Evolutionary conservation across 306 rosid species (phyloP), one percentile per base, ranked within the genome.

Genomic region (Argentina anserina): DNA sequence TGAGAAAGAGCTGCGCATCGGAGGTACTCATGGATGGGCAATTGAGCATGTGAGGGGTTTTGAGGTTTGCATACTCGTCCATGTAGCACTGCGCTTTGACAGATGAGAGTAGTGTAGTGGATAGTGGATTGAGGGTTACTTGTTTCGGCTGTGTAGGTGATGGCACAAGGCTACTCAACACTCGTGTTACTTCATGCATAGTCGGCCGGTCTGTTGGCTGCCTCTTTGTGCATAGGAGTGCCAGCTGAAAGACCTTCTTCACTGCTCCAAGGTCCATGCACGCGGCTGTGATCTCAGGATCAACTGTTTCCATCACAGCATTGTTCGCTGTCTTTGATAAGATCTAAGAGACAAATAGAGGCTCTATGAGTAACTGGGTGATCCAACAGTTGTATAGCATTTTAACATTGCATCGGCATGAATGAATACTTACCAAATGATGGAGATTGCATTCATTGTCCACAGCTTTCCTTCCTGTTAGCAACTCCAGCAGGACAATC

Each of bases 261-360:
- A 90, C 91, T 3, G 89, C 96, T 74, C 97, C 97, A 0, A 88
- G 80, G 75, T 92, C 97, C 65, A 79, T 86, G 77, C 96, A 94
- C 21, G 99, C 88, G 33, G 90, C 91, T 25, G 88, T 86, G 36
- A 94, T 75, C 55, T 89, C 99, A 0, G 89, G 89, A 82, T 94
- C 96, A 18, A 85, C 90, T 0, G 99, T 88, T 83, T 94, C 99
- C 99, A 94, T 91, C 2, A 91, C 99, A 17, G 95, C 92, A 78
- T 94, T 82, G 81, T 75, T 85, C 37, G 87, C 91, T 9, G 97
- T 84, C 85, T 94, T 94, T 28, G 99, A 88, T 76, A 91, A 71
- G 69, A 94, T 91, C 99, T 94, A 76, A 29, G 69, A 20, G 37
- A 41, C 33, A 67, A 50, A 37, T 26, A 26, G 46, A 58, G 46